phyloP scores from a whole-genome alignment of 208 protist species.

The Zelonia costaricensis region DNA sequence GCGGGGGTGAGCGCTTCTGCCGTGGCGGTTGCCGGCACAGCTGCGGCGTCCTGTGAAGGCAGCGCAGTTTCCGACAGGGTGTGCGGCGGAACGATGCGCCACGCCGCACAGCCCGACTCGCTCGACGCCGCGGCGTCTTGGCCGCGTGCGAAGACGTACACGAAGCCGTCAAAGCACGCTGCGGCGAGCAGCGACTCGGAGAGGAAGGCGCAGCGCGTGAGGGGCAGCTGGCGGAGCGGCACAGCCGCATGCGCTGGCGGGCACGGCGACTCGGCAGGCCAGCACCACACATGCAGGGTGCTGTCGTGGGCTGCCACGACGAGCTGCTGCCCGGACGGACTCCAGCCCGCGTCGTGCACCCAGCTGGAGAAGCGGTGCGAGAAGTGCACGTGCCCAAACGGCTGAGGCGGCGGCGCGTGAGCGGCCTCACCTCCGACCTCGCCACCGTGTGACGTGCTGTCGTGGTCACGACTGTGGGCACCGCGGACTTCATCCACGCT shows the following conservation, averaged over 20 bases:
- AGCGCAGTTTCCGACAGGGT: background rate
- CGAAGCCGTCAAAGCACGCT: slow-evolving; percentile 16
- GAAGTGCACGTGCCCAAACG: slow-evolving; percentile 16
- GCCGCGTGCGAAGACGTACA: slow-evolving; percentile 24
- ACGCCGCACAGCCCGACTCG: slow-evolving; percentile 1
- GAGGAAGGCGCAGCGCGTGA: slow-evolving; percentile 15
- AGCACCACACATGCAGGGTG: slow-evolving; percentile 15
- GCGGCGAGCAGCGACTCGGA: slow-evolving; percentile 8
- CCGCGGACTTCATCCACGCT: slow-evolving; percentile 32
- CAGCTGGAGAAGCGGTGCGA: slow-evolving; percentile 5
- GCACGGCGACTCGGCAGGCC: too few relatives aligned
- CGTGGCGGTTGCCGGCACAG: too few relatives aligned
- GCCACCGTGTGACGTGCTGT: too few relatives aligned
- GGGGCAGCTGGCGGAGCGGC: slow-evolving; percentile 16
- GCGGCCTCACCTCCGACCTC: background rate
- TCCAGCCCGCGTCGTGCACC: slow-evolving; percentile 20
- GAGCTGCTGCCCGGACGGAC: slow-evolving; percentile 12
- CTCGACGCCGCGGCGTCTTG: background rate
- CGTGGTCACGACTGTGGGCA: background rate
- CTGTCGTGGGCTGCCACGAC: slow-evolving; percentile 27
- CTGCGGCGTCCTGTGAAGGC: background rate
- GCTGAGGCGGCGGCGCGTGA: background rate
- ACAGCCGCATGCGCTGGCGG: background rate
- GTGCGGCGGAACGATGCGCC: background rate
- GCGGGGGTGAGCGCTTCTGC: too few relatives aligned